Percentiles rank a stretch among this genome's conserved stretches.
These are phyloP conservation scores for Scolecobasidium constrictum DNA, from an alignment of 2,329 filamentous ascomycete species.

Conservation along the genomic window DNA sequence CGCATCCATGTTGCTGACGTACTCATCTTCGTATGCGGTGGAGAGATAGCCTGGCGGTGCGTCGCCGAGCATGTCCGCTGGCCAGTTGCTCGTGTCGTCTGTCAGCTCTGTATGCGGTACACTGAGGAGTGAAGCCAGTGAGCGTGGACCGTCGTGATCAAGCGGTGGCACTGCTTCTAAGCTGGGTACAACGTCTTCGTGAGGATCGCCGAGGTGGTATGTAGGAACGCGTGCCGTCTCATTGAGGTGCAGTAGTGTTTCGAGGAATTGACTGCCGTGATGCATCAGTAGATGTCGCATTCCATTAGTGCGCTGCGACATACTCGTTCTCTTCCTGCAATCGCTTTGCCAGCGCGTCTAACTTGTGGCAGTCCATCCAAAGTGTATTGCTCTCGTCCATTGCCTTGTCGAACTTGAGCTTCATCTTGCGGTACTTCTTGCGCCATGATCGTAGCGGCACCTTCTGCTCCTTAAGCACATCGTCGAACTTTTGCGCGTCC, in stretches of 20 bases:
- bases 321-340: constrained; percentile 91
- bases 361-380: constrained; percentile 71
- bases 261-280: constrained; percentile 69
- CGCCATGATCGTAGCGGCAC: constrained; percentile 13
- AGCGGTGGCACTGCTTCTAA: constrained; percentile 17
- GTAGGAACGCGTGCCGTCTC: constrained; percentile 67
- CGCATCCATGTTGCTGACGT: constrained; percentile 54
- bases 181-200: constrained; percentile 13
- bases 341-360: constrained; percentile 68
- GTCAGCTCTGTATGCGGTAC: constrained; percentile 28
- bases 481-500: constrained; percentile 8
- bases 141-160: constrained; percentile 16
- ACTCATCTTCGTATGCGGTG: constrained; percentile 62
- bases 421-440: constrained; percentile 95
- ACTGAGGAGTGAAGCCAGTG: constrained; percentile 29
- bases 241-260: constrained; percentile 84
- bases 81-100: constrained; percentile 18
- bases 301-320: constrained; percentile 30
- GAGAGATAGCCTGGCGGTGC: constrained; percentile 57
- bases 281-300: too few species aligned
- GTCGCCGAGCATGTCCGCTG: constrained; percentile 31
- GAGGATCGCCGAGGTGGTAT: constrained; percentile 49
- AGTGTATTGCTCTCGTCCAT: constrained; percentile 74
- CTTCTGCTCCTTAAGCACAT: constrained; percentile 10
- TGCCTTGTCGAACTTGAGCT: constrained; percentile 63